phyloP scores from a whole-genome alignment of 768 basidiomycete species.

The Lentinula sp. region DNA sequence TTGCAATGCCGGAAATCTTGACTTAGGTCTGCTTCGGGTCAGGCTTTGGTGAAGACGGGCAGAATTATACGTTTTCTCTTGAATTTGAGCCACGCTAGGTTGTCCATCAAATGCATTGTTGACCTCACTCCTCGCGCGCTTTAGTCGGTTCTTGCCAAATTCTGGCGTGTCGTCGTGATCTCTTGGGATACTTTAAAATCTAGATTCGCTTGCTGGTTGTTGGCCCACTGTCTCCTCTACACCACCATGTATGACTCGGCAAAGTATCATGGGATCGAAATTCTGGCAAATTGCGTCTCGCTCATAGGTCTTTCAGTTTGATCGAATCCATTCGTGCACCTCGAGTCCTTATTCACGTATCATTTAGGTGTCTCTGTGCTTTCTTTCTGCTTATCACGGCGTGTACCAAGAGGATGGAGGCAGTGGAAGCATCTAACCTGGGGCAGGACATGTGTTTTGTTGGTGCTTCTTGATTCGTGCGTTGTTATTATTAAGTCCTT shows the following conservation, averaged over 20 bases:
- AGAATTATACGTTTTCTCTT: background rate
- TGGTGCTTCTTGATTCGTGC: constrained; percentile 5
- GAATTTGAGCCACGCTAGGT: background rate
- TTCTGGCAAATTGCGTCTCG: background rate
- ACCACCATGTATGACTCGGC: background rate
- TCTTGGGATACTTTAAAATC: background rate
- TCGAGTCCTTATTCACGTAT: background rate
- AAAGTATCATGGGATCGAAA: background rate
- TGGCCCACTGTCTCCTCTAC: background rate
- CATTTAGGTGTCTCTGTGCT: constrained; percentile 1
- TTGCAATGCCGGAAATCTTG: no score
- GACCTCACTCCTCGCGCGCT: background rate
- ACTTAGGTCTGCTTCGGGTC: no score
- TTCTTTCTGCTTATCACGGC: constrained; percentile 2
- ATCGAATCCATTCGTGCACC: background rate
- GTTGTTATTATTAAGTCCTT: background rate
- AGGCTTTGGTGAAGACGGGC: no score
- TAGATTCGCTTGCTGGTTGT: background rate
- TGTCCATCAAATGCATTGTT: background rate
- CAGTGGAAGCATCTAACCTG: constrained; percentile 7
- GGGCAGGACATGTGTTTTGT: constrained; percentile 4
- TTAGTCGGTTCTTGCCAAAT: background rate
- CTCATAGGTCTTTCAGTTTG: background rate
- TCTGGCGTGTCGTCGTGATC: background rate
- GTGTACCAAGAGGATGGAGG: background rate